Conservation (phyloP, 2,329 filamentous ascomycete genomes). For the Paraphoma chrysanthemicola region DNA sequence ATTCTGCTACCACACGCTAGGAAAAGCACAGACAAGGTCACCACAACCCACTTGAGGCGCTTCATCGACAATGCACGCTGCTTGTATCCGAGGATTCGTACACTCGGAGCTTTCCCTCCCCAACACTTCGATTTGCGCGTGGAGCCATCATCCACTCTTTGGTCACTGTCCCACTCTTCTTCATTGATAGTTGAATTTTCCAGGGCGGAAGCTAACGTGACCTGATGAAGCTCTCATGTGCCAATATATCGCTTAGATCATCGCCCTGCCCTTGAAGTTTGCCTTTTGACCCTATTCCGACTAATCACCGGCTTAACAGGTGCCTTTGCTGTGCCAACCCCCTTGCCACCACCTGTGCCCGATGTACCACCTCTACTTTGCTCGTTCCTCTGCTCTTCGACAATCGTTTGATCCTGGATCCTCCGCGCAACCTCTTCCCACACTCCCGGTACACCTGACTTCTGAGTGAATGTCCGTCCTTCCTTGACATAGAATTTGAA, state of each 20-base stretch:
- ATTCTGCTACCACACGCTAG: no score
- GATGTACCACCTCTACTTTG: not conserved
- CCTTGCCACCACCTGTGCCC: not conserved
- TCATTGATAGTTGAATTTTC: not conserved
- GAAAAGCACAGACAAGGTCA: no score
- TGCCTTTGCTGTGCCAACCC: not conserved
- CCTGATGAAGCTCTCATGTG: not conserved
- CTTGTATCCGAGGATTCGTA: no score
- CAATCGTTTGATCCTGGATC: conserved; percentile 36
- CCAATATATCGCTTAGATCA: not conserved
- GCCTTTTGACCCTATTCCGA: not conserved
- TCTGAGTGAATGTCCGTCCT: conserved; percentile 36
- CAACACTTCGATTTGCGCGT: no score
- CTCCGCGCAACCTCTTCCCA: conserved; percentile 42
- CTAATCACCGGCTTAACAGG: not conserved
- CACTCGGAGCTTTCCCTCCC: no score
- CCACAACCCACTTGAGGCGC: no score
- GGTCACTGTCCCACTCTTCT: no score
- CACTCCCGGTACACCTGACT: conserved; percentile 42
- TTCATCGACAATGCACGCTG: no score
- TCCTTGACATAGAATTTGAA: conserved; percentile 48
- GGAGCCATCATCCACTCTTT: no score
- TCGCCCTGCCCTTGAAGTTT: not conserved
- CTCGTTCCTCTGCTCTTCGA: not conserved
- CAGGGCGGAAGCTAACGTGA: no score